Evolutionary conservation across 164 flowering plant genomes (phyloP).

Genomic region (Cinnamomum micranthum): DNA sequence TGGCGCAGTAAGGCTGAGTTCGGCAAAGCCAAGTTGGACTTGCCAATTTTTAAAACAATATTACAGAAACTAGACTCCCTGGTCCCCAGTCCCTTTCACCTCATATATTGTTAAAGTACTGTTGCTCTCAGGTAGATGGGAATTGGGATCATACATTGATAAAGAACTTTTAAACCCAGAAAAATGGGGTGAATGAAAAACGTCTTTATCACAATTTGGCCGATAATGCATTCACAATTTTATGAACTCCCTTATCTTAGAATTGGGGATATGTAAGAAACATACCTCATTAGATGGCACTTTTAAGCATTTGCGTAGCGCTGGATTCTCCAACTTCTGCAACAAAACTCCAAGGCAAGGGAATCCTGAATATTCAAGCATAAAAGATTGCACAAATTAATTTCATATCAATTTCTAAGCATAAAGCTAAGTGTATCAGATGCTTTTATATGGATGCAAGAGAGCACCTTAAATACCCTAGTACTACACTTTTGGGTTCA

Average conservation of each 20-base stretch:
- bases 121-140: too few species aligned
- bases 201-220: too few species aligned
- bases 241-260: background rate
- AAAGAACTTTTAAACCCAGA: too few species aligned
- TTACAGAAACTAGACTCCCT: background rate
- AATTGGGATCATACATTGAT: too few species aligned
- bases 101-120: background rate
- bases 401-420: background rate
- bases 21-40: too few species aligned
- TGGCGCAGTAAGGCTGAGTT: too few species aligned
- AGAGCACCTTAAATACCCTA: background rate
- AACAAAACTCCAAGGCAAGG: conserved; percentile 92
- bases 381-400: conserved; percentile 1
- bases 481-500: too few species aligned
- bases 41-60: too few species aligned
- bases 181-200: too few species aligned
- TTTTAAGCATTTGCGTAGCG: conserved; percentile 79
- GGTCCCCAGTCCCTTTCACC: background rate
- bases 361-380: conserved; percentile 52
- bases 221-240: too few species aligned
- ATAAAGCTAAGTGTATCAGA: background rate
- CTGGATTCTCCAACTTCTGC: conserved; percentile 98
- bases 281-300: conserved; percentile 83
- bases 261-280: background rate
- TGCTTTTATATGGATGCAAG: background rate